These are phyloP conservation scores for Margaritispora aquatica DNA, from an alignment of 495 filamentous ascomycete species.

Conservation along the genomic window DNA sequence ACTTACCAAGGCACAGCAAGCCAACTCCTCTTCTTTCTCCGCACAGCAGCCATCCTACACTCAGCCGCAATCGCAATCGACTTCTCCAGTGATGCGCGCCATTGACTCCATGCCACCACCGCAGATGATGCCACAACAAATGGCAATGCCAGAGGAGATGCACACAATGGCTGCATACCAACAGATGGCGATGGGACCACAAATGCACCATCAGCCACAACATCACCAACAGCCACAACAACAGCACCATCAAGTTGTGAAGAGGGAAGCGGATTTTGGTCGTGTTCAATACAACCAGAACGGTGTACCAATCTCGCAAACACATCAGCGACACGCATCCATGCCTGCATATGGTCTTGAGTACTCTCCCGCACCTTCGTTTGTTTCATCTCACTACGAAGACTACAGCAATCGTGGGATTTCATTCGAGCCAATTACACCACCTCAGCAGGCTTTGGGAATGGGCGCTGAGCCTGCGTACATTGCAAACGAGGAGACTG, in stretches of 20 bases:
- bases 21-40: constrained; percentile 92
- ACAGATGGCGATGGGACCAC: constrained; percentile 54
- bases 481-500: constrained; percentile 95
- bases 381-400: constrained; percentile 93
- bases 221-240: not conserved
- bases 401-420: constrained; percentile 96
- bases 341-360: constrained; percentile 93
- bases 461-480: constrained; percentile 86
- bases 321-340: constrained; percentile 87
- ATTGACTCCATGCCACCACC: constrained; percentile 86
- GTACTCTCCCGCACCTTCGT: constrained; percentile 95
- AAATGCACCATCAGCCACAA: constrained; percentile 41
- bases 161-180: constrained; percentile 67
- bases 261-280: constrained; percentile 73
- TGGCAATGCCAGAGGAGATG: constrained; percentile 80
- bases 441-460: constrained; percentile 78
- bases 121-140: constrained; percentile 62
- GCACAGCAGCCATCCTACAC: constrained; percentile 75
- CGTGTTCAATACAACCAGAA: constrained; percentile 85
- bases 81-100: constrained; percentile 78
- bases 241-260: constrained; percentile 49
- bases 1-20: constrained; percentile 98
- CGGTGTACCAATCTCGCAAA: constrained; percentile 72
- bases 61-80: constrained; percentile 58
- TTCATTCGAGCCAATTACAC: constrained; percentile 93